Evolutionary conservation across 768 basidiomycete species (phyloP), one percentile per base, ranked within the genome.

Genomic region (Tremella mesenterica): DNA sequence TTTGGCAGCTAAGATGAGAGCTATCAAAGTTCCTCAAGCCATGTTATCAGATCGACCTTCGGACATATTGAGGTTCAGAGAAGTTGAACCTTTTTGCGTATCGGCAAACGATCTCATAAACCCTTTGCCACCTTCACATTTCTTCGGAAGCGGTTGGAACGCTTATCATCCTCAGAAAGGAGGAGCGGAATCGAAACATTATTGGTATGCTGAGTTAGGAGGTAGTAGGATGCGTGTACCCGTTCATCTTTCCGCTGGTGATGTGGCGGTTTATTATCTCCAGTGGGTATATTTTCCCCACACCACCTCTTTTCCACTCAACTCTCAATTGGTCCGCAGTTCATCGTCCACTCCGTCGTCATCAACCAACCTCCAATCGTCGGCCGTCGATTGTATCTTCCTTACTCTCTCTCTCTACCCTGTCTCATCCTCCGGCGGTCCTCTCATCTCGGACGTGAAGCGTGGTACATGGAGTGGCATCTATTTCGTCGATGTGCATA

Each of bases 81-180:
- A 97, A 73, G 81, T 93, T 41, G 77, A 82, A 36, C 95, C 93
- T 4, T 90, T 80, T 76, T 97, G 95, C 72, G 90, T 88, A 0
- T 85, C 84, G 25, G 95, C 95, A 18, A 95, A 97, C 75, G 92
- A 99, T 70, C 79, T 97, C 34, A 87, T 99, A 73, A 96, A 97
- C 76, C 95, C 95, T 0, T 79, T 97, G 0, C 93, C 93, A 12
- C 83, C 85, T 0, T 87, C 86, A 13, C 76, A 96, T 59, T 97
- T 97, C 76, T 86, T 85, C 58, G 95, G 91, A 28, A 84, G 85
- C 0, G 95, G 95, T 2, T 99, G 93, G 93, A 77, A 79, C 56
- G 80, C 81, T 0, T 79, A 79, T 67, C 87, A 91, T 71, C 88
- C 86, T 0, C 69, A 79, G 2, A 75, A 79, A 54, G 62, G 48